Evolutionary conservation across 495 filamentous ascomycete genomes (phyloP).

Genomic region (Podospora australis): DNA sequence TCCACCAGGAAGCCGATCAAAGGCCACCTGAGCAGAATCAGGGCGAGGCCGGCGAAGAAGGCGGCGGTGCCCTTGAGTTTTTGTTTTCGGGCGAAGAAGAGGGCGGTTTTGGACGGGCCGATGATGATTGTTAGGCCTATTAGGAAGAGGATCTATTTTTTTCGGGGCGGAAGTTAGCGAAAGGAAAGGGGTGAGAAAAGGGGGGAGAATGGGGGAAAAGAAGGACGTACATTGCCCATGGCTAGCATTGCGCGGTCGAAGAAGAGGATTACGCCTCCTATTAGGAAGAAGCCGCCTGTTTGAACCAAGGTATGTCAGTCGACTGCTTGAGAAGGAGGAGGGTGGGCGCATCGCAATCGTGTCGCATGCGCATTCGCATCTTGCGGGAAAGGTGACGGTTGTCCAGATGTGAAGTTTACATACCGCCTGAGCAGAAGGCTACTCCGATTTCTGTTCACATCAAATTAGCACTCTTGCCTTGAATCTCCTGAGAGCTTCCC

Average conservation of each 20-base stretch:
- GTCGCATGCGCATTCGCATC: too few relatives aligned
- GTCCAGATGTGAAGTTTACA: conserved; percentile 34
- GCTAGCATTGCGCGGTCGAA: conserved; percentile 88
- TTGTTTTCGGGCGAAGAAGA: conserved; percentile 89
- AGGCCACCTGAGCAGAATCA: conserved; percentile 86
- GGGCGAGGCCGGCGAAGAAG: conserved; percentile 73
- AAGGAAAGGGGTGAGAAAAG: neutral
- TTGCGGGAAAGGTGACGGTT: neutral
- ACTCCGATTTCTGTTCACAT: conserved; percentile 98
- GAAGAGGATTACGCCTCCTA: conserved; percentile 90
- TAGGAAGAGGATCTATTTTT: conserved; percentile 81
- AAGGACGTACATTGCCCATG: conserved; percentile 49
- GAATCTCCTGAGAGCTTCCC: too few relatives aligned
- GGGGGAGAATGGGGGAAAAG: conserved; percentile 3
- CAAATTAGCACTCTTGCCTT: too few relatives aligned
- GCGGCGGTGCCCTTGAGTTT: conserved; percentile 89
- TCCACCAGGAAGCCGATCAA: conserved; percentile 85
- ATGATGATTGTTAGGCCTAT: conserved; percentile 92
- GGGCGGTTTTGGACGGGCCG: conserved; percentile 80
- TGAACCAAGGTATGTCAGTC: neutral
- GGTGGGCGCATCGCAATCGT: too few relatives aligned
- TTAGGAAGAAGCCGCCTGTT: conserved; percentile 82
- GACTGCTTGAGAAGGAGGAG: neutral
- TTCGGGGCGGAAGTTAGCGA: neutral
- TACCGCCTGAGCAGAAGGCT: conserved; percentile 93